These are phyloP conservation scores for Yamadazyma epiphylla DNA, from an alignment of 1,139 yeast genomes.

Conservation along the genomic window DNA sequence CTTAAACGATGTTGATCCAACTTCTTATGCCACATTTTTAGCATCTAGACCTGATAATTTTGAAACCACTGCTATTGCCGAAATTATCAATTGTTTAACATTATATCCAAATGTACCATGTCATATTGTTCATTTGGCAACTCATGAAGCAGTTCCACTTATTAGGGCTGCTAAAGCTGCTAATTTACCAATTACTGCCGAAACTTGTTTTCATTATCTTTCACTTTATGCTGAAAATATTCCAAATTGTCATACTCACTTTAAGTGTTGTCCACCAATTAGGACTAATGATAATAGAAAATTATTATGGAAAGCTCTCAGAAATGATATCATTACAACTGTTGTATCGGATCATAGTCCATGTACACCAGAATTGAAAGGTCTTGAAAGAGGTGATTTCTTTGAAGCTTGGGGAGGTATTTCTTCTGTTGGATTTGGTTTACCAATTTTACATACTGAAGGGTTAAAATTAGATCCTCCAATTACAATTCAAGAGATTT, in stretches of 20 bases:
- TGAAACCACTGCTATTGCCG: conserved; percentile 78
- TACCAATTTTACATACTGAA: conserved; percentile 76
- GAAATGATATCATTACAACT: conserved; percentile 64
- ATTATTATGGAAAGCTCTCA: conserved; percentile 72
- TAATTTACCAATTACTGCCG: conserved; percentile 67
- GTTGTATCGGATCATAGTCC: conserved; percentile 96
- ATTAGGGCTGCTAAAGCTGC: conserved; percentile 59
- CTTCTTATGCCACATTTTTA: conserved; percentile 66
- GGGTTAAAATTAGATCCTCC: conserved; percentile 55
- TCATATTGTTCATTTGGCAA: conserved; percentile 88
- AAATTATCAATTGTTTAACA: conserved; percentile 61
- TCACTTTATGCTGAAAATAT: conserved; percentile 74
- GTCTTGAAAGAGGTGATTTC: conserved; percentile 79
- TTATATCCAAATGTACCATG: conserved; percentile 62
- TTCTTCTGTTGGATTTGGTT: conserved; percentile 86
- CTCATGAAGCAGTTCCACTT: conserved; percentile 76
- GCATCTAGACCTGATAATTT: conserved; percentile 85
- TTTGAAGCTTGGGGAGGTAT: conserved; percentile 98
- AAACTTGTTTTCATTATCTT: conserved; percentile 91
- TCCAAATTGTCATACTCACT: conserved; percentile 71
- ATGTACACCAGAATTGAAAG: conserved; percentile 87
- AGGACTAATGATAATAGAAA: conserved; percentile 68
- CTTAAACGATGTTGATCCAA: conserved; percentile 55
- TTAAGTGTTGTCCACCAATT: conserved; percentile 94
- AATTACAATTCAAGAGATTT: conserved; percentile 57